A percentile compares a stretch with the other conserved stretches of the same genome.
These are phyloP conservation scores for Hypoxylon sp. DNA, from an alignment of 2,329 filamentous ascomycete species.

Conservation along the genomic window DNA sequence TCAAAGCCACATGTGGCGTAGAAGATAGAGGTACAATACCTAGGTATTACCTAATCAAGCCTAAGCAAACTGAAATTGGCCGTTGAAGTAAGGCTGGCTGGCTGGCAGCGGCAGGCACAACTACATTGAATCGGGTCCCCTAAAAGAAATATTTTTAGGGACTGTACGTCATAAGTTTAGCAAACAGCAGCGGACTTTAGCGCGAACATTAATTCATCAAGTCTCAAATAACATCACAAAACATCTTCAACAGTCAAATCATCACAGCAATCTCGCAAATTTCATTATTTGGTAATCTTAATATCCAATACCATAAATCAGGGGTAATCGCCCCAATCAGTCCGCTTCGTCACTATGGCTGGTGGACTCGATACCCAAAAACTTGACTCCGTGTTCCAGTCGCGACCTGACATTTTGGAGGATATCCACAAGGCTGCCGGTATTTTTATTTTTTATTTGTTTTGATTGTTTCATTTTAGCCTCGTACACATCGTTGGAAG, in stretches of 20 bases:
- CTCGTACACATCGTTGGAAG: no score
- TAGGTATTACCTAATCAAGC: neutral
- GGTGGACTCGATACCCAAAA: constrained; percentile 58
- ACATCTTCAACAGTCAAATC: neutral
- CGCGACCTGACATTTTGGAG: constrained; percentile 64
- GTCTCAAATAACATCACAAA: constrained; percentile 17
- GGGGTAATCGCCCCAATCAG: constrained; percentile 16
- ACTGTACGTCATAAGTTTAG: constrained; percentile 30
- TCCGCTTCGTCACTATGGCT: constrained; percentile 49
- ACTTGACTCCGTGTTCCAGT: constrained; percentile 61
- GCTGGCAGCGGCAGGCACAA: no score
- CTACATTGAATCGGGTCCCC: no score
- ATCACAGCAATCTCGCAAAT: neutral
- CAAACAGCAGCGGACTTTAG: constrained; percentile 16
- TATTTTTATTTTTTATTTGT: no score
- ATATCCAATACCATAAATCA: neutral
- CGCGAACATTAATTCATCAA: constrained; percentile 14
- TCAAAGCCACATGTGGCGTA: constrained; percentile 20
- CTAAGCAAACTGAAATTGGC: neutral
- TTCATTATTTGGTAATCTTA: neutral
- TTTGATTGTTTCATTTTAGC: no score
- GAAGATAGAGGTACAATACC: neutral
- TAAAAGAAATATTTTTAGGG: constrained; percentile 11
- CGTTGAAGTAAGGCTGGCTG: no score
- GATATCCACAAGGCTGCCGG: constrained; percentile 63